Evolutionary conservation across 2,329 filamentous ascomycete species (phyloP).

Genomic region (Pleoardoris graminearum): DNA sequence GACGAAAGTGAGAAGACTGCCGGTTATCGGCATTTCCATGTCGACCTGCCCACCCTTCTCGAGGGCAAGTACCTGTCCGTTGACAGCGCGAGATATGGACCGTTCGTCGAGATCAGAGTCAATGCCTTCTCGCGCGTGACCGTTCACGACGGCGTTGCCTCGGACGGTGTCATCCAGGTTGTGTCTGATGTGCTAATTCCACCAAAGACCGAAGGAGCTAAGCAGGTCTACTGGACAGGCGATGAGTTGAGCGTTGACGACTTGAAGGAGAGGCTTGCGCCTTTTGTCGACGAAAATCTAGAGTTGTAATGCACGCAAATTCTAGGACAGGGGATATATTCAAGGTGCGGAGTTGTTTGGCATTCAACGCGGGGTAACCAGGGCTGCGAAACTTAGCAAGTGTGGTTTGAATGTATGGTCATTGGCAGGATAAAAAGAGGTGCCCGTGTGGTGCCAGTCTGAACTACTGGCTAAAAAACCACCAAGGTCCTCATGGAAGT

Average conservation of each 20-base stretch:
- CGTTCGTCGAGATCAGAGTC: constrained; percentile 71
- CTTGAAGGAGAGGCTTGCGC: constrained; percentile 57
- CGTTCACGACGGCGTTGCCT: constrained; percentile 70
- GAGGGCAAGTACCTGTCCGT: constrained; percentile 67
- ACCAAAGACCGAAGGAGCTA: constrained; percentile 58
- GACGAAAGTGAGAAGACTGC: constrained; percentile 24
- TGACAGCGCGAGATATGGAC: constrained; percentile 70
- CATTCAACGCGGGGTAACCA: background rate
- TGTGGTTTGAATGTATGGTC: background rate
- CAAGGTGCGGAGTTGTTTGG: background rate
- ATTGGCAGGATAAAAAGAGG: background rate
- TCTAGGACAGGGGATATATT: background rate
- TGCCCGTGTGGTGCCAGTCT: background rate
- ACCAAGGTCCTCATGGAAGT: too few species aligned
- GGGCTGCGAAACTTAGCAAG: background rate
- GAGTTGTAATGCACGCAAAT: constrained; percentile 36
- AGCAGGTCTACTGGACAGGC: constrained; percentile 46
- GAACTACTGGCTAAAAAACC: too few species aligned
- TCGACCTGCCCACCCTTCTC: constrained; percentile 75
- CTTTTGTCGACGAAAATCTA: constrained; percentile 35
- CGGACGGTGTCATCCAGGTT: constrained; percentile 83
- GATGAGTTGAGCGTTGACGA: constrained; percentile 63
- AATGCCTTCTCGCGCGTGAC: constrained; percentile 72
- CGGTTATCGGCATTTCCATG: constrained; percentile 57
- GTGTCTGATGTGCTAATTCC: constrained; percentile 75